phyloP scores from a whole-genome alignment of 176 grass and related monocot genomes.

The Oropetium thomaeum region DNA sequence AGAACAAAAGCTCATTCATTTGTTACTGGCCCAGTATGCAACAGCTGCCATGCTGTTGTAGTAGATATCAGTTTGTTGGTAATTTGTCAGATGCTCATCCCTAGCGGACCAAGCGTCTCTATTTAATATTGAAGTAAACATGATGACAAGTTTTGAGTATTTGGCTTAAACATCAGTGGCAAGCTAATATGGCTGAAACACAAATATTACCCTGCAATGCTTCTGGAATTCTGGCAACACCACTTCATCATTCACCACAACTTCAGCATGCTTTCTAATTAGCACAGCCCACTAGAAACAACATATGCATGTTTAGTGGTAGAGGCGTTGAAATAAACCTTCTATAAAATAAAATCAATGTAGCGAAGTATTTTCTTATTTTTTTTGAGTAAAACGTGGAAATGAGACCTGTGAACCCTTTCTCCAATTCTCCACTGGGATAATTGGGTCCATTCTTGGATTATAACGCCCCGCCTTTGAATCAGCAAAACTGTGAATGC shows the following conservation, averaged over 20 bases:
- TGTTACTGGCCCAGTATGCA: neutral
- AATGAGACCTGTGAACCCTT: conserved; percentile 92
- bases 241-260: conserved; percentile 73
- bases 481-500: conserved; percentile 89
- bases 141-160: neutral
- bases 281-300: conserved; percentile 79
- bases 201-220: conserved; percentile 76
- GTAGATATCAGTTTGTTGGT: neutral
- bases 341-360: neutral
- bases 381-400: neutral
- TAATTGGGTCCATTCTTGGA: conserved; percentile 92
- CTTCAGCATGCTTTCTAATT: conserved; percentile 93
- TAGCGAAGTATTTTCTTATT: neutral
- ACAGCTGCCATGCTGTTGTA: neutral
- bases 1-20: neutral
- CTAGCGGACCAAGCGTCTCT: neutral
- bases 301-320: conserved; percentile 1
- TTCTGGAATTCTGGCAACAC: conserved; percentile 75
- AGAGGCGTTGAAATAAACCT: conserved; percentile 17
- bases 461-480: conserved; percentile 92
- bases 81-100: neutral
- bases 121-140: neutral
- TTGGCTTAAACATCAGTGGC: neutral
- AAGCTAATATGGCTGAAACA: conserved; percentile 14
- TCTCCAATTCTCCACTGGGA: conserved; percentile 86